Percentiles rank a stretch among this genome's conserved stretches.
Conservation (phyloP, 208 protist genomes). For the Trypanosoma conorhini region DNA sequence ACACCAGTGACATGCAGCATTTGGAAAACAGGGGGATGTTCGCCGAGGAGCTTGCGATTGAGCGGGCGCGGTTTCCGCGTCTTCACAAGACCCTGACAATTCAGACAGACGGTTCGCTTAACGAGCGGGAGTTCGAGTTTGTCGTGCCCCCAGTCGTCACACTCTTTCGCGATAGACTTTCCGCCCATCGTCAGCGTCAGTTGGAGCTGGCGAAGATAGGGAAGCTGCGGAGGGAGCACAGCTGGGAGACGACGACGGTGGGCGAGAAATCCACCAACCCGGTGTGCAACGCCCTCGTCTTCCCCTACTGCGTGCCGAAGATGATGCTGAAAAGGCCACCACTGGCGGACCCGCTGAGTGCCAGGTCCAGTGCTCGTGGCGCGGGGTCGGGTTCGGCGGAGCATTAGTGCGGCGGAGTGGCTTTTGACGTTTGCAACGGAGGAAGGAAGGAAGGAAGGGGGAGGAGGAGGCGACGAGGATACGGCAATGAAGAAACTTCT, state of each 20-base stretch:
- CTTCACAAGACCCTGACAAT: slow-evolving; percentile 76
- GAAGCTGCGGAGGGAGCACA: slow-evolving; percentile 56
- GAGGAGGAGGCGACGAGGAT: neutral
- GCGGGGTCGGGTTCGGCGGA: neutral
- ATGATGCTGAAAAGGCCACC: slow-evolving; percentile 60
- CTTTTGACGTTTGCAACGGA: neutral
- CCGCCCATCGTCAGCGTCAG: slow-evolving; percentile 79
- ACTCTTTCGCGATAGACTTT: slow-evolving; percentile 87
- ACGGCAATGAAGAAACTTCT: too few relatives aligned
- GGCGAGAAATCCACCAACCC: slow-evolving; percentile 62
- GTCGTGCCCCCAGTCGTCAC: slow-evolving; percentile 75
- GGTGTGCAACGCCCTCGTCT: slow-evolving; percentile 78
- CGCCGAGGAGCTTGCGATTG: slow-evolving; percentile 85
- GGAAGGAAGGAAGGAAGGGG: neutral
- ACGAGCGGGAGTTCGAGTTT: slow-evolving; percentile 90
- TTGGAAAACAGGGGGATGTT: slow-evolving; percentile 92
- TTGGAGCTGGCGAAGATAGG: slow-evolving; percentile 83
- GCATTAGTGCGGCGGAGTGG: slow-evolving; percentile 1
- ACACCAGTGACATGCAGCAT: slow-evolving; percentile 87
- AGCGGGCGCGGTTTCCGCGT: slow-evolving; percentile 83
- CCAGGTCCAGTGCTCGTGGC: slow-evolving; percentile 20
- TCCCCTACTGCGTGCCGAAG: slow-evolving; percentile 88
- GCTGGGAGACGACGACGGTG: slow-evolving; percentile 58
- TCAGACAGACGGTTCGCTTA: slow-evolving; percentile 88
- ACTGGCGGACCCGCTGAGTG: slow-evolving; percentile 63